phyloP scores from a whole-genome alignment of 1,284 basidiomycete species.

The Ceratobasidium sp. region DNA sequence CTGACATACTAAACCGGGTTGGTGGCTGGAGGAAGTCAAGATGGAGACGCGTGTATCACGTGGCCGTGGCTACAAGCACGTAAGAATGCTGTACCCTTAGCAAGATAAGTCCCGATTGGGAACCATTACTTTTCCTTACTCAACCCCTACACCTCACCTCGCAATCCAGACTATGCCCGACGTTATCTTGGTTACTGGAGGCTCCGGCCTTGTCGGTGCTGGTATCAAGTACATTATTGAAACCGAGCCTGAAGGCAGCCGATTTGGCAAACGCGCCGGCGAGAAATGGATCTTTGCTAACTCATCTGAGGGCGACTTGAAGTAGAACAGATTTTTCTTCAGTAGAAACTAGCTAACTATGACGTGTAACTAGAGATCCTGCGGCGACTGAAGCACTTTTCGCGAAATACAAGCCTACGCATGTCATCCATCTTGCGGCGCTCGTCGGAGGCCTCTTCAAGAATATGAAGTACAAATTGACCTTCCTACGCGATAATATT shows the following conservation, averaged over 20 bases:
- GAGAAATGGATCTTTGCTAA: constrained; percentile 89
- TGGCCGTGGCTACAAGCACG: constrained; percentile 21
- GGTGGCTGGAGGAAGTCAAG: constrained; percentile 23
- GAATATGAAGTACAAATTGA: constrained; percentile 92
- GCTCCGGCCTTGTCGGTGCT: constrained; percentile 86
- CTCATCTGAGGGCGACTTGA: constrained; percentile 82
- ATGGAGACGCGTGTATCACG: constrained; percentile 32
- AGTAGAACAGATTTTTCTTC: constrained; percentile 61
- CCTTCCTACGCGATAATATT: constrained; percentile 90
- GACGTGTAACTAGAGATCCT: constrained; percentile 66
- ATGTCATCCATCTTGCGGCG: constrained; percentile 92
- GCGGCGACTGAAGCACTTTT: constrained; percentile 77
- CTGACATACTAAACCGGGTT: constrained; percentile 8
- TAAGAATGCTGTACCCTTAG: constrained; percentile 10
- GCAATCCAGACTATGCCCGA: constrained; percentile 55
- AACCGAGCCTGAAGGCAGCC: constrained; percentile 79
- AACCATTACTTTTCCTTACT: constrained; percentile 22
- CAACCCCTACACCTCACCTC: constrained; percentile 24
- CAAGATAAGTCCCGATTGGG: not conserved
- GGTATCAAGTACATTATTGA: constrained; percentile 84
- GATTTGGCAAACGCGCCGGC: constrained; percentile 78
- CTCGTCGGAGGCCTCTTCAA: constrained; percentile 90
- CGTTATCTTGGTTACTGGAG: constrained; percentile 85
- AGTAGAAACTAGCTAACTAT: constrained; percentile 9
- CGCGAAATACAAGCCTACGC: constrained; percentile 88